Evolutionary conservation across 2,329 filamentous ascomycete genomes (phyloP).

Genomic region (Pseudogymnoascus sp.): DNA sequence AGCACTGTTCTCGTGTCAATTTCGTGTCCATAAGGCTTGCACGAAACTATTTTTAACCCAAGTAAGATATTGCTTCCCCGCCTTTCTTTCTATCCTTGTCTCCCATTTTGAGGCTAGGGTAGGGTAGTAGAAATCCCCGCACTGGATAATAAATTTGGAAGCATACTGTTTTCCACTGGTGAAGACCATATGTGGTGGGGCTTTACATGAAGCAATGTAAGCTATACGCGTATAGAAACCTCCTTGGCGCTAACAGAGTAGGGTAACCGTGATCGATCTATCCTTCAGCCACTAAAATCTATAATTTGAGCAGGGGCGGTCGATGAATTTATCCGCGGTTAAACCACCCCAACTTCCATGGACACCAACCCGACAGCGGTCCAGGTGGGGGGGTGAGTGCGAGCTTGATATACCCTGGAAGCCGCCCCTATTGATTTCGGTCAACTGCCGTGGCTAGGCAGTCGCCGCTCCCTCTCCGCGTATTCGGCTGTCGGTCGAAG

Average conservation of each 20-base stretch:
- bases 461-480: neutral
- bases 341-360: neutral
- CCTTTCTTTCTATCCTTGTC: too few relatives aligned
- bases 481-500: neutral
- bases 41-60: too few relatives aligned
- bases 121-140: too few relatives aligned
- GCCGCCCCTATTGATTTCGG: neutral
- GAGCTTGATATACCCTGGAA: neutral
- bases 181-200: too few relatives aligned
- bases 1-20: too few relatives aligned
- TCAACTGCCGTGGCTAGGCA: neutral
- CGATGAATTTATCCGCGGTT: neutral
- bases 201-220: neutral
- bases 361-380: neutral
- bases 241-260: neutral
- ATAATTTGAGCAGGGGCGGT: neutral
- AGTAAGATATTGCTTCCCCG: too few relatives aligned
- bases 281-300: neutral
- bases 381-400: neutral
- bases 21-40: too few relatives aligned
- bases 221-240: neutral
- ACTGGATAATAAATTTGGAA: too few relatives aligned
- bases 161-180: too few relatives aligned
- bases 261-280: neutral
- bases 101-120: too few relatives aligned